A percentile compares a stretch with the other conserved stretches of the same genome.
Conservation (phyloP, 176 grass and related monocot genomes). For the Oropetium thomaeum region DNA sequence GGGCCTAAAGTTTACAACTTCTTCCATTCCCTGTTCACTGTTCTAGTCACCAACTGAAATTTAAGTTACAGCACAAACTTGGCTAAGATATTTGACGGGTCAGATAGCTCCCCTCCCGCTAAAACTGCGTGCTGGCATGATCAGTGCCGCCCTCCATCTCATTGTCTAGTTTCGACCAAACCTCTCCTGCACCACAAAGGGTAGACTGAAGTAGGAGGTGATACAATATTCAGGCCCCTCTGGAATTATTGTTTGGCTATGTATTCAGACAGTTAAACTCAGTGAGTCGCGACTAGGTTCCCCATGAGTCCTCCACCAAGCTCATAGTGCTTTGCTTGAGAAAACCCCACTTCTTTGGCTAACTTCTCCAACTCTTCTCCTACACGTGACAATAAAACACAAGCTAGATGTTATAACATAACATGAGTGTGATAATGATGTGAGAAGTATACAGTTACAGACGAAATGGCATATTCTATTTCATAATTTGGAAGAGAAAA, state of each 20-base stretch:
- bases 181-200: neutral
- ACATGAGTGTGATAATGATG: neutral
- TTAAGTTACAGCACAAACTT: neutral
- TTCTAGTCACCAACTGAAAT: neutral
- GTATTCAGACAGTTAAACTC: conserved; percentile 32
- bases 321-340: conserved; percentile 66
- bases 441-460: neutral
- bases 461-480: conserved; percentile 1
- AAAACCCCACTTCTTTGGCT: conserved; percentile 74
- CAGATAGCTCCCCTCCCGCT: neutral
- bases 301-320: conserved; percentile 86
- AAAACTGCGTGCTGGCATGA: neutral
- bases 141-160: neutral
- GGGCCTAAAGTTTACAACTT: neutral
- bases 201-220: neutral
- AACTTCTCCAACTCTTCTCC: conserved; percentile 79
- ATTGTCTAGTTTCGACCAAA: neutral
- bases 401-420: conserved; percentile 10
- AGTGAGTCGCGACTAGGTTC: conserved; percentile 58
- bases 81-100: neutral
- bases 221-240: neutral
- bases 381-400: conserved; percentile 10
- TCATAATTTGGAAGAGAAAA: neutral
- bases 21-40: neutral
- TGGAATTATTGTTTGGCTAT: too few species aligned